Evolutionary conservation across 2,329 filamentous ascomycete genomes (phyloP), one percentile per base, ranked within the genome.

Genomic region (Penicillium sumatraense): DNA sequence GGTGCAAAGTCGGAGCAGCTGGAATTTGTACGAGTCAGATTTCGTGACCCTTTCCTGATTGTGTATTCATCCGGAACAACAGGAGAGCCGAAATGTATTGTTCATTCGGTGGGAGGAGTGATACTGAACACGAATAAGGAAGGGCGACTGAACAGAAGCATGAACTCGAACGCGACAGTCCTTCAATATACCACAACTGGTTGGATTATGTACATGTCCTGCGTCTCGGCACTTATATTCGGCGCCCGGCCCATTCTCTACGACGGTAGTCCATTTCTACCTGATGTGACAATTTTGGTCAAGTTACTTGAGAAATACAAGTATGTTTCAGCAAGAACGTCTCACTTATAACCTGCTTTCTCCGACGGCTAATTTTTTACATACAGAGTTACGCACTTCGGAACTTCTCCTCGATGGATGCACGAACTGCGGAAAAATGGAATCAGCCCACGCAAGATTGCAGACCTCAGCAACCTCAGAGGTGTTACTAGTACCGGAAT

Each of bases 191-290:
- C 86, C 1, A 89, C 86, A 0, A 91, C 89, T 0, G 89, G 89
- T 0, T 96, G 91, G 91, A 95, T 96, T 73, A 96, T 96, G 91
- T 95, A 93, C 68, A 77, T 92, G 9, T 75, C 80, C 3, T 83
- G 81, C 33, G 78, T 90, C 0, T 78, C 80, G 18, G 77, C 80
- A 3, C 78, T 93, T 8, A 64, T 88, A 1, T 75, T 80, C 36
- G 89, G 90, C 6, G 79, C 80, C 0, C 81, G 84, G 5, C 78
- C 83, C 1, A 73, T 96, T 1, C 78, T 93, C n/a, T 96, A 96
- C 69, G 91, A 96, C 68, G 91, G 91, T 3, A 91, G 87, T 8
- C 91, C 91, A 0, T 91, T 96, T 71, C 75, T 86, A 44, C 91
- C 91, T 0, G 85, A 90, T 57, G 75, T 85, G 1, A 80, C 77